phyloP scores from a whole-genome alignment of 805 yeast genomes.

The Tetrapisispora namnaoensis region DNA sequence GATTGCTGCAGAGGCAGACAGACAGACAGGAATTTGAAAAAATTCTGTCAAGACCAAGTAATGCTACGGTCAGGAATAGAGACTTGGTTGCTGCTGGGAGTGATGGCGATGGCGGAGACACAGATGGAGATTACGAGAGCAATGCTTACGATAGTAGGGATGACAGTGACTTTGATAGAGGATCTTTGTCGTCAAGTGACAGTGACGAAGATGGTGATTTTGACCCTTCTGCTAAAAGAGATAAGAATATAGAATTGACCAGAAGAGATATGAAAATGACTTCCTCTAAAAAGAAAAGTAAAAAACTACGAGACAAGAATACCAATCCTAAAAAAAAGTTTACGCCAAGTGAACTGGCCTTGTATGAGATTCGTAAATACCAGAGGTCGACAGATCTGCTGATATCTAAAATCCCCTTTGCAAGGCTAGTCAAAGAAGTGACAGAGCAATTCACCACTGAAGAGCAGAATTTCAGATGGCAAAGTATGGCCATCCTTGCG shows the following conservation, averaged over 20 bases:
- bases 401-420: slow-evolving; percentile 66
- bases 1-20: slow-evolving; percentile 8
- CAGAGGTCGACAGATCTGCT: slow-evolving; percentile 61
- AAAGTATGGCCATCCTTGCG: slow-evolving; percentile 65
- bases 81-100: background rate
- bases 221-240: background rate
- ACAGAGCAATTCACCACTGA: slow-evolving; percentile 42
- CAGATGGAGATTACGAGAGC: slow-evolving; percentile 11
- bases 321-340: slow-evolving; percentile 39
- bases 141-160: too few relatives aligned
- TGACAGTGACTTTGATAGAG: too few relatives aligned
- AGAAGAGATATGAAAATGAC: background rate
- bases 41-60: background rate
- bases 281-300: background rate
- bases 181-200: background rate
- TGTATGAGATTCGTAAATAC: slow-evolving; percentile 56
- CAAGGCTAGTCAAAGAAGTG: slow-evolving; percentile 64
- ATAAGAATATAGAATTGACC: background rate
- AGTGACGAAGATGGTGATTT: background rate
- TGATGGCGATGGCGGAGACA: slow-evolving; percentile 1
- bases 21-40: slow-evolving; percentile 4
- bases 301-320: slow-evolving; percentile 9
- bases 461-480: slow-evolving; percentile 63
- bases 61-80: slow-evolving; percentile 2
- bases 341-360: slow-evolving; percentile 56